phyloP scores from a whole-genome alignment of 305 asterid genomes.

The Solanum aculeatissimum region DNA sequence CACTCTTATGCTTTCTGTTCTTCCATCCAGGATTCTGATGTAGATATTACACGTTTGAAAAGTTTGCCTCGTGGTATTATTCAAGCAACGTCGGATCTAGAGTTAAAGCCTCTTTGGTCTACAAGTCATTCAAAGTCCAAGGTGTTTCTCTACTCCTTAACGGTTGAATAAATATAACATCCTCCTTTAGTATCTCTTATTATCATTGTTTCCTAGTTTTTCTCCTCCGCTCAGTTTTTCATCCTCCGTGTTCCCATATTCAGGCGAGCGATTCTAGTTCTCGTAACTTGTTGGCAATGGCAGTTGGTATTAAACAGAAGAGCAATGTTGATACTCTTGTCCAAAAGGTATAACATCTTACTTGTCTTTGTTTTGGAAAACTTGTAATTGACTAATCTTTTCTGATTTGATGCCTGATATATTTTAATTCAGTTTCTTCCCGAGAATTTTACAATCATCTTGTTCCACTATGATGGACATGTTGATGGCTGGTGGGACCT shows the following conservation, averaged over 20 bases:
- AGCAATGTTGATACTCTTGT: slow-evolving; percentile 57
- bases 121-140: slow-evolving; percentile 48
- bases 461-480: slow-evolving; percentile 91
- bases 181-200: not conserved
- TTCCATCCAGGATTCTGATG: slow-evolving; percentile 35
- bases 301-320: slow-evolving; percentile 94
- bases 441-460: slow-evolving; percentile 73
- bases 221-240: not conserved
- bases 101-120: slow-evolving; percentile 85
- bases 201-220: not conserved
- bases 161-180: not conserved
- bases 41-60: slow-evolving; percentile 25
- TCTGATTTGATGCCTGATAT: slow-evolving; percentile 6
- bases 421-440: slow-evolving; percentile 70
- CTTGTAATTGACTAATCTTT: not conserved
- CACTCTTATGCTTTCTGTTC: not conserved
- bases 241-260: not conserved
- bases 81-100: slow-evolving; percentile 67
- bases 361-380: not conserved
- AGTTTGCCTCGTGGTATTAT: slow-evolving; percentile 82
- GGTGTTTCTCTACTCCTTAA: slow-evolving; percentile 26
- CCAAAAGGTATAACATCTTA: slow-evolving; percentile 44
- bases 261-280: slow-evolving; percentile 37
- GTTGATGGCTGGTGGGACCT: slow-evolving; percentile 84
- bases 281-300: slow-evolving; percentile 65